Evolutionary conservation across 176 grass and related monocot genomes (phyloP), one percentile per base, ranked within the genome.

Genomic region (Oryza officinalis): DNA sequence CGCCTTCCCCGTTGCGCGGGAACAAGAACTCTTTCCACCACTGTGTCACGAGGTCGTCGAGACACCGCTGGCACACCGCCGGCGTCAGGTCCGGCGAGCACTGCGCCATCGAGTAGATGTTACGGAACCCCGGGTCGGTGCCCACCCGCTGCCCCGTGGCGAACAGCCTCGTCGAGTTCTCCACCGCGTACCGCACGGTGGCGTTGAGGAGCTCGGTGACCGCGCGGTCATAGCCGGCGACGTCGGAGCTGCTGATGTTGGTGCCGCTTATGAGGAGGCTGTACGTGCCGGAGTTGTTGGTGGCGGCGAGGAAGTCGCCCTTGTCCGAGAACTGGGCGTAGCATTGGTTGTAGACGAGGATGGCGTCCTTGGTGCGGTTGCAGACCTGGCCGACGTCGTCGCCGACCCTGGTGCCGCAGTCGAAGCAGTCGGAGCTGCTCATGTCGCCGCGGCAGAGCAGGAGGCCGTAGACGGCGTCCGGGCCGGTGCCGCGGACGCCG

Each of bases 371-470:
- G 22, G 41, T 38, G 57, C 70, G 28, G 4, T 81, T 61, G 50
- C 91, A 96, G 2, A 27, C 3, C 0, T 35, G n/a, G 27, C 64
- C 13, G 40, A 87, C 44, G 43, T 86, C 77, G 25, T 4, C 2
- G 18, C 10, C 2, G 26, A 88, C 43, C 0, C 0, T 4, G 67
- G 30, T 63, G 72, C 89, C 80, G 83, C 94, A 96, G 68, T 71
- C 43, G 8, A 22, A 32, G 60, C 94, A 96, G 30, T 74, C 63
- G 38, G 32, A 35, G 13, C 35, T 0, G 67, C 67, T 85, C 22
- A 79, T 0, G 25, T 96, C 91, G 4, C 88, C 94, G 60, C 91
- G 86, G 81, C 94, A 96, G 67, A 93, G 84, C 0, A 77, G 27
- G 30, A 95, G 74, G 59, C 82, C 90, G 32, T 75, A 90, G 7